Evolutionary conservation across 768 basidiomycete genomes (phyloP).

Genomic region (Gloeopeniophorella convolvens): DNA sequence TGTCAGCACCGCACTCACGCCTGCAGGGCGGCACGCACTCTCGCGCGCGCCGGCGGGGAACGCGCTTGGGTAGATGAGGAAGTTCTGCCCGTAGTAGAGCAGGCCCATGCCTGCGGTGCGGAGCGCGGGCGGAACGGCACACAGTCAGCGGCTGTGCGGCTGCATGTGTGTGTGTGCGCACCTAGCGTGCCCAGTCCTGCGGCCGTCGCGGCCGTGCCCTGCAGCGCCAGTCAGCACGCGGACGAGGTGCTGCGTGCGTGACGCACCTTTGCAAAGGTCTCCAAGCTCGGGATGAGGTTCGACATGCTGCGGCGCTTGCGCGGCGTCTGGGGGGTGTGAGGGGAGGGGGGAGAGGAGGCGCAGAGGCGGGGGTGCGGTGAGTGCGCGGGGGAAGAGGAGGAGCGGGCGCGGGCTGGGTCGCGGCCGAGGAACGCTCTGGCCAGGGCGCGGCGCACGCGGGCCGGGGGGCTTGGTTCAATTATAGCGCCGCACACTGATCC

Average conservation of each 20-base stretch:
- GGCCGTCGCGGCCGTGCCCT: constrained; percentile 34
- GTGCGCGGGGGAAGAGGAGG: too few relatives aligned
- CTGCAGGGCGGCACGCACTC: constrained; percentile 36
- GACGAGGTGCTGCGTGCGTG: neutral
- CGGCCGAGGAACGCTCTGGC: too few relatives aligned
- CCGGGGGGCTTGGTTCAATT: too few relatives aligned
- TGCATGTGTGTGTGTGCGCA: constrained; percentile 18
- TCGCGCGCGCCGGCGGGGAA: constrained; percentile 74
- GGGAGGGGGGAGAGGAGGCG: too few relatives aligned
- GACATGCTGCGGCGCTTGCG: too few relatives aligned
- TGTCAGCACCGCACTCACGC: neutral
- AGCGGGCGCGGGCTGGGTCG: too few relatives aligned
- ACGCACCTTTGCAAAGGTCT: constrained; percentile 40
- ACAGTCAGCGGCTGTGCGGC: constrained; percentile 12
- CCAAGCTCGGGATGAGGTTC: constrained; percentile 36
- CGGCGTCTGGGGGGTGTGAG: too few relatives aligned
- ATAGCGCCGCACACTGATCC: too few relatives aligned
- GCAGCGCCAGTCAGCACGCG: neutral
- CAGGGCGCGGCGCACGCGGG: too few relatives aligned
- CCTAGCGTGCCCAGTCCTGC: constrained; percentile 35
- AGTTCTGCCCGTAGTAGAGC: constrained; percentile 81
- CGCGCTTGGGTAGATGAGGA: constrained; percentile 85
- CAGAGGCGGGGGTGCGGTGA: too few relatives aligned
- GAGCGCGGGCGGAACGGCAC: neutral
- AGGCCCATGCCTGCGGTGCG: constrained; percentile 52